These are phyloP conservation scores for Helotiales sp. DNA, from an alignment of 2,329 filamentous ascomycete genomes.

Conservation along the genomic window DNA sequence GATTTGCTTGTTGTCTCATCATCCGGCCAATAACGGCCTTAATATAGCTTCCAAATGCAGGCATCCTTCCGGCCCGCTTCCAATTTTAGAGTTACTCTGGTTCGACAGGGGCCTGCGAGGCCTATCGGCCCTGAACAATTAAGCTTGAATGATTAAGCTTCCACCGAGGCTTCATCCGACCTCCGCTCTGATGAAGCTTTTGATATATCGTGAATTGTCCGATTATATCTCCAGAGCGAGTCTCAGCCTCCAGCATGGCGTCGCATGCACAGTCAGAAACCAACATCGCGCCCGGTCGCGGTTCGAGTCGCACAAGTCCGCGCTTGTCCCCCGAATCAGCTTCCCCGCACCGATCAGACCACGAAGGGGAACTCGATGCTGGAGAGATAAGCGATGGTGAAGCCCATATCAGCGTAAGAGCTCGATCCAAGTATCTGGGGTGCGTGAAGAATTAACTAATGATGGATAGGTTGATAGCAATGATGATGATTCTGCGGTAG, in stretches of 20 bases:
- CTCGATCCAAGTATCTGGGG: not conserved
- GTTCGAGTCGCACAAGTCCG: not conserved
- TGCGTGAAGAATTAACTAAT: not conserved
- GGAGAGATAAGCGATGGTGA: constrained; percentile 7
- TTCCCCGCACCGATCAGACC: not conserved
- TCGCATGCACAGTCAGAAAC: not conserved
- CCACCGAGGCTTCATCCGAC: too few species aligned
- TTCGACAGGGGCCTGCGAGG: too few species aligned
- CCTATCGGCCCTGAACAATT: too few species aligned
- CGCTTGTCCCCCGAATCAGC: not conserved
- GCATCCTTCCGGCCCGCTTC: too few species aligned
- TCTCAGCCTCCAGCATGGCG: not conserved
- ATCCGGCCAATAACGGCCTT: too few species aligned
- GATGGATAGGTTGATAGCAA: constrained; percentile 1
- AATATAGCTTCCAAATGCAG: too few species aligned
- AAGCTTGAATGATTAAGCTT: too few species aligned
- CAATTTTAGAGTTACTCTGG: too few species aligned
- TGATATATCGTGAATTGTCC: too few species aligned
- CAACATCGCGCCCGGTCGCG: not conserved
- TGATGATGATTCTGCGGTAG: constrained; percentile 14
- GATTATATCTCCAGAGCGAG: too few species aligned
- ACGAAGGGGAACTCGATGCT: not conserved
- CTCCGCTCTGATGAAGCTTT: too few species aligned
- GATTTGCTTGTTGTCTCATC: too few species aligned
- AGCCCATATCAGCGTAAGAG: not conserved